Percentiles rank a stretch among this genome's conserved stretches.
Conservation (phyloP, 495 filamentous ascomycete species). For the Neurospora sp. region DNA sequence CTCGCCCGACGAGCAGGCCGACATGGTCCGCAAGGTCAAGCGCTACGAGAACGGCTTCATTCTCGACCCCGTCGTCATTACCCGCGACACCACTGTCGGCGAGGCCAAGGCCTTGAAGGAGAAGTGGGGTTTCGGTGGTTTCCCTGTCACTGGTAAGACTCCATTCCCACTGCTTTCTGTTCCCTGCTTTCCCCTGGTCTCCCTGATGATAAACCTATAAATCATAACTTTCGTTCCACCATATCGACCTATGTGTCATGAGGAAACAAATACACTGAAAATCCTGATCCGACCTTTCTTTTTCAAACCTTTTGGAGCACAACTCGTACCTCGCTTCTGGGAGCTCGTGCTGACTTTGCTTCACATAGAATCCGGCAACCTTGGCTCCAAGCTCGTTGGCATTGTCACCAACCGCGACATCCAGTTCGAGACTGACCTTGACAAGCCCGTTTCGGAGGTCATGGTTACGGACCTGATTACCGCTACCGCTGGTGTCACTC, state of each 20-base stretch:
- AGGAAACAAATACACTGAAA: slow-evolving; percentile 49
- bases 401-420: slow-evolving; percentile 98
- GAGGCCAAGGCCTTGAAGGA: slow-evolving; percentile 90
- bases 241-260: slow-evolving; percentile 78
- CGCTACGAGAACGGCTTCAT: slow-evolving; percentile 99
- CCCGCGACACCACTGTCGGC: slow-evolving; percentile 73
- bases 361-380: slow-evolving; percentile 70
- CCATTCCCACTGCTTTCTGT: slow-evolving; percentile 9
- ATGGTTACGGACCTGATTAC: slow-evolving; percentile 97
- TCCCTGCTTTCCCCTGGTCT: slow-evolving; percentile 9
- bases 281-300: slow-evolving; percentile 29
- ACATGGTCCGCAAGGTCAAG: slow-evolving; percentile 99
- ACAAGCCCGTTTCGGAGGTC: slow-evolving; percentile 70
- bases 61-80: slow-evolving; percentile 86
- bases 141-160: slow-evolving; percentile 92
- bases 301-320: slow-evolving; percentile 21
- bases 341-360: slow-evolving; percentile 20
- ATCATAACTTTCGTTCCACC: slow-evolving; percentile 99
- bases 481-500: slow-evolving; percentile 70
- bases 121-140: slow-evolving; percentile 97
- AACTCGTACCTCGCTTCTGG: slow-evolving; percentile 6
- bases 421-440: slow-evolving; percentile 73
- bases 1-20: slow-evolving; percentile 84
- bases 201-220: slow-evolving; percentile 65
- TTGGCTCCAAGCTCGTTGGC: slow-evolving; percentile 88